Evolutionary conservation across 345 rosid species (phyloP).

Genomic region (Microcos paniculata): DNA sequence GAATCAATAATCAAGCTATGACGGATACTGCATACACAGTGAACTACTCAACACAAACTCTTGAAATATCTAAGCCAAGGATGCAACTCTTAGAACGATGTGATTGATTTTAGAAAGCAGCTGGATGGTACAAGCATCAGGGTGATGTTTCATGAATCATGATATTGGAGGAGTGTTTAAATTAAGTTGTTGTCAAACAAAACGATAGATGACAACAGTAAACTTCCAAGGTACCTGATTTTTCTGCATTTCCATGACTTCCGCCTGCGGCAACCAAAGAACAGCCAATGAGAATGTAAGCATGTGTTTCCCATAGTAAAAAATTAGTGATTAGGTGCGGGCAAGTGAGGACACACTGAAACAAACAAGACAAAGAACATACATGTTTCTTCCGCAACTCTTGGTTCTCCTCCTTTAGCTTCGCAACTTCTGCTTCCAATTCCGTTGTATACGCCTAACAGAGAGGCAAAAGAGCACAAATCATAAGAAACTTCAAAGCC

Average conservation of each 20-base stretch:
- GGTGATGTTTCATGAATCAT: background rate
- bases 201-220: background rate
- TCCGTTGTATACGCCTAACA: slow-evolving; percentile 90
- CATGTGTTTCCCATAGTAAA: background rate
- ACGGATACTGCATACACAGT: background rate
- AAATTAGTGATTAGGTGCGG: background rate
- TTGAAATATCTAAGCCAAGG: background rate
- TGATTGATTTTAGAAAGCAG: background rate
- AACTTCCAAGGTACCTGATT: slow-evolving; percentile 54
- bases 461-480: slow-evolving; percentile 18
- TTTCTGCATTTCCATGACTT: slow-evolving; percentile 74
- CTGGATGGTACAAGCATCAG: background rate
- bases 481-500: background rate
- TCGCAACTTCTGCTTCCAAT: slow-evolving; percentile 90
- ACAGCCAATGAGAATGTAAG: slow-evolving; percentile 17
- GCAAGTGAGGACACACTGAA: background rate
- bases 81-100: background rate
- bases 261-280: slow-evolving; percentile 48
- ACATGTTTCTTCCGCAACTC: slow-evolving; percentile 79
- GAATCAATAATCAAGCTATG: background rate
- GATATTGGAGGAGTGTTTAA: background rate
- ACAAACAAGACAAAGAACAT: slow-evolving; percentile 6
- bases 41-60: background rate
- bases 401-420: slow-evolving; percentile 79
- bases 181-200: background rate